Evolutionary conservation across 495 filamentous ascomycete genomes (phyloP), one percentile per base, ranked within the genome.

Genomic region (Penicillium waksmanii): DNA sequence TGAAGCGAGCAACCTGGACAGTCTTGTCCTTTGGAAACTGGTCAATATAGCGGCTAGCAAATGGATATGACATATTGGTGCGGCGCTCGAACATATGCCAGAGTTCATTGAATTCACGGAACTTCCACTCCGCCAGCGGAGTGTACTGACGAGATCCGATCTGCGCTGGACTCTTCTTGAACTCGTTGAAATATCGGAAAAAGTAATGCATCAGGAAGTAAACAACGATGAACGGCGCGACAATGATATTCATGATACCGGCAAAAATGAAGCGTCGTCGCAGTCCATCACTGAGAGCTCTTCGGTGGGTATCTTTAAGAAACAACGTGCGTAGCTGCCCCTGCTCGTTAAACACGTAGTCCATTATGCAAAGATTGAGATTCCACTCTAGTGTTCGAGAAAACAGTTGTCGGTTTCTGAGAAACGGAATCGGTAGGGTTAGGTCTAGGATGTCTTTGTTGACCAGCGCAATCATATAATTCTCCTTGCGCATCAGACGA

Each of bases 1-100:
- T 82, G 53, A 96, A 96, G 44, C 86, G 82, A 25, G 89, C 89
- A 27, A 91, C 63, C 69, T 96, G 91, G 25, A 91, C 85, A 0
- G 88, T 92, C 73, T 97, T 97, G 69, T 91, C 88, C 74, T 97
- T 98, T 3, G 95, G 95, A 58, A 98, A 98, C 58, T 97, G 95
- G 51, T 97, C 91, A 31, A 98, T 83, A 66, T 98, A 98, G 38
- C 89, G 88, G 49, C 87, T 90, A 2, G 95, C 95, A 67, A 89
- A 97, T 0, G 94, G 94, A 65, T 93, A 92, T 6, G 96, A 97
- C 90, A 97, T 95, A 64, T 96, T 92, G 54, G 90, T 81, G 12
- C 95, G 86, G 56, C 92, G 89, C 60, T 92, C 83, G 66, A 97
- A 98, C 1, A 98, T 78, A 76, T 98, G 95, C 62, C 87, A 87